Evolutionary conservation across 106 monocot species (phyloP).

Genomic region (Allium fistulosum): DNA sequence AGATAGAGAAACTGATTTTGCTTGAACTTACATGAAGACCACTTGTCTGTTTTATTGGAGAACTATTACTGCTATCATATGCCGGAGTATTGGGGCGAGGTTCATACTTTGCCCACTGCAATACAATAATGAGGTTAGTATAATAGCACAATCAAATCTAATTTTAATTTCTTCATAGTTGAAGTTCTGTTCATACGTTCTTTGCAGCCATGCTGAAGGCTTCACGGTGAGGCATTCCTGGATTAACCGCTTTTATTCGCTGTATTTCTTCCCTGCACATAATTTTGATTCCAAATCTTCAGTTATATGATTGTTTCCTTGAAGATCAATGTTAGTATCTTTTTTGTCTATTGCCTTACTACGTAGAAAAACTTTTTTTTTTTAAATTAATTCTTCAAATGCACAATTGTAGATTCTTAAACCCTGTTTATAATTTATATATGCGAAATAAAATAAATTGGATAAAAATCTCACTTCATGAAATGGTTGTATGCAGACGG

Average conservation of each 20-base stretch:
- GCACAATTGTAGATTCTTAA: not conserved
- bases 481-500: conserved; percentile 66
- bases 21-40: not conserved
- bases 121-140: not conserved
- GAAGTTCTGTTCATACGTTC: conserved; percentile 30
- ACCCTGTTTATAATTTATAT: not conserved
- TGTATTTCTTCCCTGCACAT: conserved; percentile 61
- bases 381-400: not conserved
- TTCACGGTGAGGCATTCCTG: conserved; percentile 63
- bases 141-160: not conserved
- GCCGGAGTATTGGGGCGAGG: conserved; percentile 3
- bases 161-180: not conserved
- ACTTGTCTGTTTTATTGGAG: not conserved
- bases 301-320: not conserved
- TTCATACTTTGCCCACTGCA: conserved; percentile 22
- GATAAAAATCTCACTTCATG: conserved; percentile 38
- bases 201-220: conserved; percentile 77
- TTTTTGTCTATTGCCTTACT: not conserved
- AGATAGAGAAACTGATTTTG: not conserved
- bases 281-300: not conserved
- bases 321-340: not conserved
- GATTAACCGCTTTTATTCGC: conserved; percentile 57
- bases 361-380: not conserved
- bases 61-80: not conserved
- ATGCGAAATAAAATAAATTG: not conserved